Base-by-base conservation (phyloP, 306 rosid genomes). In the Quercus gilva region DNA sequence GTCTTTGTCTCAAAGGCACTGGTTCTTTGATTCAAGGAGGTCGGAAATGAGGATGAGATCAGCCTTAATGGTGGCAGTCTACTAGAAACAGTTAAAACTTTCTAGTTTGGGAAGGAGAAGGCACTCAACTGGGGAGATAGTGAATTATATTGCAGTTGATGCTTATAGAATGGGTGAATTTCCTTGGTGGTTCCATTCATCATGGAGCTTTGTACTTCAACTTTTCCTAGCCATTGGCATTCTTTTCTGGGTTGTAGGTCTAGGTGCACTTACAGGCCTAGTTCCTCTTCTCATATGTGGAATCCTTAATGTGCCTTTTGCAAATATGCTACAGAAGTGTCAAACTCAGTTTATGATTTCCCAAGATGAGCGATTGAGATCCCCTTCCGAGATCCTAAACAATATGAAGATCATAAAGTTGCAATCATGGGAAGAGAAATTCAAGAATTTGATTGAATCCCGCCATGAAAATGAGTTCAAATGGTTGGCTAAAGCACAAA, bases 151-250 rank as follows among this genome's bases (percentile, higher is more conserved):
- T 19, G 93, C 91, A 10, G 89, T 93, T 63, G 98, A 91, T 84
- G 94, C 97, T 2, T 93, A 93, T 33, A 78, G 93, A 74, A 89
- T 94, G 97, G 95, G 95, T 12, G 97, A 94, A 76, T 91, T 86
- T 68, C 92, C 92, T n/a, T 90, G 94, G 94, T 94, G 98, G 98
- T 80, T 94, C 55, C 98, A 94, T 29, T 1, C 75, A 10, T 9
- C 52, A 45, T 45, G 52, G 52, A 45, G 52, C 52, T 45, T 45
- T 45, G 52, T 11, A 45, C 52, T 45, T 1, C 52, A 45, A 45
- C 52, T 2, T 45, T 45, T 45, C 52, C 52, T 45, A 8, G 52
- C 52, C 74, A 83, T 91, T 65, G 69, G 25, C 21, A 35, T 94
- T 8, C 91, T 91, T 41, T 84, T 86, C 2, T 76, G 84, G 26